phyloP scores from a whole-genome alignment of 139 green algal genomes.

The Micromonas commoda region DNA sequence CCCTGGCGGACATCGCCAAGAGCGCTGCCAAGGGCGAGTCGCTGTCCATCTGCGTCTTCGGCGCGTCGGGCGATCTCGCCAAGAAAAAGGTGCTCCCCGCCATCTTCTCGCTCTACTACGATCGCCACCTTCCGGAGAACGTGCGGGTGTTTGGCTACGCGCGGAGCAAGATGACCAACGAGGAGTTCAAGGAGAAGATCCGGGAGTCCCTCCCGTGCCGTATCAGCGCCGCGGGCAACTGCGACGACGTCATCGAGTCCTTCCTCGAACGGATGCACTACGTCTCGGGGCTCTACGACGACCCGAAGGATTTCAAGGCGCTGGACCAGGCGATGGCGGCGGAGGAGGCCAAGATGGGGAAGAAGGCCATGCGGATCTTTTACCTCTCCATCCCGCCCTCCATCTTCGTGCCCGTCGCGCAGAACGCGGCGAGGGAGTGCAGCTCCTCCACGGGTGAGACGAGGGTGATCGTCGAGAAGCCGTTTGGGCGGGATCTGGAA shows the following conservation, averaged over 20 bases:
- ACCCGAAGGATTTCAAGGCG: conserved; percentile 55
- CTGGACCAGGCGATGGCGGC: conserved; percentile 60
- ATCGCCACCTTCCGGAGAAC: conserved; percentile 78
- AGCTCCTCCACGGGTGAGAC: conserved; percentile 67
- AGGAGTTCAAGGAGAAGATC: conserved; percentile 83
- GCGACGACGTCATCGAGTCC: conserved; percentile 38
- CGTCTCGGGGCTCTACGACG: conserved; percentile 67
- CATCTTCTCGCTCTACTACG: conserved; percentile 91
- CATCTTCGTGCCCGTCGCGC: conserved; percentile 40
- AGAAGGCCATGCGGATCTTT: conserved; percentile 84
- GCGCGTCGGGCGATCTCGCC: conserved; percentile 90
- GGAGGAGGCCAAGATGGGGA: conserved; percentile 48
- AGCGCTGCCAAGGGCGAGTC: not conserved
- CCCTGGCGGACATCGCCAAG: not conserved
- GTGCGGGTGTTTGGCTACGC: conserved; percentile 92
- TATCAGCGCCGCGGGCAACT: conserved; percentile 52
- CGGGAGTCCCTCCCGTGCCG: conserved; percentile 70
- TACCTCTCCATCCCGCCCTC: conserved; percentile 96
- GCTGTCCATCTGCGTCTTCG: conserved; percentile 83
- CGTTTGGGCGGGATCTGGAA: conserved; percentile 84
- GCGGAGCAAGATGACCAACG: conserved; percentile 80
- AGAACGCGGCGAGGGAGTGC: conserved; percentile 22
- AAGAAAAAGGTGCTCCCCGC: conserved; percentile 99
- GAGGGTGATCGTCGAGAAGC: conserved; percentile 98
- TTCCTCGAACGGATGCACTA: conserved; percentile 92